Evolutionary conservation across 2,329 filamentous ascomycete species (phyloP).

Genomic region (Aureobasidium sp.): DNA sequence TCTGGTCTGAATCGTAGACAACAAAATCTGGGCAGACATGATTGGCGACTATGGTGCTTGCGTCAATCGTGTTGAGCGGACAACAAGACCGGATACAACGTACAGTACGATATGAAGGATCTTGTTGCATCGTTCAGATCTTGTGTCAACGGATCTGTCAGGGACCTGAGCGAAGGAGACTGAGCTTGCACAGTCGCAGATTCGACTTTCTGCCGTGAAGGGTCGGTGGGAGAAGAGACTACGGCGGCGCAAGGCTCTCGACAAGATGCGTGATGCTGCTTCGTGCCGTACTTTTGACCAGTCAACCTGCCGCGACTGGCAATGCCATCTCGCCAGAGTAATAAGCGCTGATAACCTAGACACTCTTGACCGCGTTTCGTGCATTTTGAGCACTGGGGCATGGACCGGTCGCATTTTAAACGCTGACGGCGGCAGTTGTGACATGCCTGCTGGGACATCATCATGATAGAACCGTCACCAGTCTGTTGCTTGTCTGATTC

Average conservation of each 20-base stretch:
- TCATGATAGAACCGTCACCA: too few relatives aligned
- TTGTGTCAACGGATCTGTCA: background rate
- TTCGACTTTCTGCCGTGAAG: too few relatives aligned
- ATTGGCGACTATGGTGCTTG: background rate
- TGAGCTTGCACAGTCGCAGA: background rate
- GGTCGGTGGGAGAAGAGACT: too few relatives aligned
- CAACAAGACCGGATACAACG: background rate
- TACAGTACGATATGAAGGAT: background rate
- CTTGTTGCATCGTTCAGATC: background rate
- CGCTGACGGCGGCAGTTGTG: background rate
- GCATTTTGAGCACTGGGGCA: background rate
- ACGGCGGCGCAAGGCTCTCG: background rate
- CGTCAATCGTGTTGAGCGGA: background rate
- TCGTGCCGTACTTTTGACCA: background rate
- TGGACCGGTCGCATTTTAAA: background rate
- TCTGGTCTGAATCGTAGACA: background rate
- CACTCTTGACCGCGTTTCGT: background rate
- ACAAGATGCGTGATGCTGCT: background rate
- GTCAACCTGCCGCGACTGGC: background rate
- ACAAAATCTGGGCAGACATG: background rate
- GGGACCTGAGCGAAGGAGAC: background rate
- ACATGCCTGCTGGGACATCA: background rate
- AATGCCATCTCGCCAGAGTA: background rate
- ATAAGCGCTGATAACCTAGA: background rate
- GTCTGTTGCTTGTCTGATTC: too few relatives aligned